These are phyloP conservation scores for Suaeda aralocaspica DNA, from an alignment of 148 eudicot genomes.

Conservation along the genomic window DNA sequence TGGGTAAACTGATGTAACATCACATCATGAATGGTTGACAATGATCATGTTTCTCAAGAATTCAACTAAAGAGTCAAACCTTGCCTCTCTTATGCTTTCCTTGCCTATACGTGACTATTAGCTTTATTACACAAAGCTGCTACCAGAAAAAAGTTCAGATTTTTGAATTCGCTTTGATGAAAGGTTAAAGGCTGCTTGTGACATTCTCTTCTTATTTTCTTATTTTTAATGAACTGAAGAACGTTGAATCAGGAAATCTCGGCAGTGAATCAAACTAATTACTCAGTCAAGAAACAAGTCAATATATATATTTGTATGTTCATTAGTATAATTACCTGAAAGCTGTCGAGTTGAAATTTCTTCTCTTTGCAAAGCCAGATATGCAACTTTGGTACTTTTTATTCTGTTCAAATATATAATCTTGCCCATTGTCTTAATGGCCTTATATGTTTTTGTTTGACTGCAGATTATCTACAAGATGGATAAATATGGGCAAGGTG, in stretches of 20 bases:
- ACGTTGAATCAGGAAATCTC: background rate
- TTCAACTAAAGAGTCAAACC: too few species aligned
- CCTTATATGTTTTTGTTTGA: constrained; percentile 7
- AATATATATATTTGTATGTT: background rate
- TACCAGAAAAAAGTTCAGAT: background rate
- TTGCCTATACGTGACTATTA: background rate
- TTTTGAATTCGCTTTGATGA: background rate
- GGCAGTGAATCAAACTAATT: background rate
- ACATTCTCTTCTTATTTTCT: background rate
- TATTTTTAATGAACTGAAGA: background rate
- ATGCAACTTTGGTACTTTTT: background rate
- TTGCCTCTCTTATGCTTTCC: background rate
- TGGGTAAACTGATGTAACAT: background rate
- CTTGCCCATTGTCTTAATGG: background rate
- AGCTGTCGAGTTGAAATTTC: background rate
- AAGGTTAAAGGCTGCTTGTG: background rate
- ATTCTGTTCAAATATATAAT: background rate
- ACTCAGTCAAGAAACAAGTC: background rate
- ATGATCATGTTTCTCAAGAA: too few species aligned
- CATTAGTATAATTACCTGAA: background rate
- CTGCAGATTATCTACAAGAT: constrained; percentile 91
- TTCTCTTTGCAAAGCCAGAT: background rate
- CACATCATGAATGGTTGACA: too few species aligned
- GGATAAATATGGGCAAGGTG: constrained; percentile 97
- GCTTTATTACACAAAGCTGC: background rate